Evolutionary conservation across 352 stramenopile species (phyloP).

Genomic region (Globisporangium cederbergense): DNA sequence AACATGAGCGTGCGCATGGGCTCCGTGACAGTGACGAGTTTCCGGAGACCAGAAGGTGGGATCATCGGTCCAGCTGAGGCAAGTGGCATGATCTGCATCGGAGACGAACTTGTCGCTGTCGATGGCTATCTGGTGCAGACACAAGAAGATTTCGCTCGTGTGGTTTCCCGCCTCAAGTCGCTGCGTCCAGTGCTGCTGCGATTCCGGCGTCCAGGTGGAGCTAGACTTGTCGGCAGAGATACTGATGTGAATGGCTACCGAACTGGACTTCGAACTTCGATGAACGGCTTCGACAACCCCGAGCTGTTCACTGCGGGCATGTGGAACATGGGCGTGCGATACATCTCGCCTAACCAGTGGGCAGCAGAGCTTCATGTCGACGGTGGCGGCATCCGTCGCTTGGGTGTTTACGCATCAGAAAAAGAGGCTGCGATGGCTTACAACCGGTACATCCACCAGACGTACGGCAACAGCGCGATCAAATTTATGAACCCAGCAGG

Average conservation of each 20-base stretch:
- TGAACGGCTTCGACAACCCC: constrained; percentile 64
- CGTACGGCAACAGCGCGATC: constrained; percentile 70
- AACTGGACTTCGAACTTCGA: constrained; percentile 59
- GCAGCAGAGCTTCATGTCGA: constrained; percentile 81
- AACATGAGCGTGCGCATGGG: constrained; percentile 87
- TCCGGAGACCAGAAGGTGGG: constrained; percentile 64
- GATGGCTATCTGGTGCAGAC: constrained; percentile 73
- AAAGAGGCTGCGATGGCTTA: constrained; percentile 80
- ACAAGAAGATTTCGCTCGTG: constrained; percentile 78
- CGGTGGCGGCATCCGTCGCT: constrained; percentile 69
- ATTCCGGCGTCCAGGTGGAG: constrained; percentile 59
- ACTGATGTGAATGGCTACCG: constrained; percentile 51
- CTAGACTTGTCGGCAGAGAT: constrained; percentile 32
- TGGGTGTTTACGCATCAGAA: constrained; percentile 69
- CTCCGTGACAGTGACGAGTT: constrained; percentile 80
- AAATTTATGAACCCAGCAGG: constrained; percentile 86
- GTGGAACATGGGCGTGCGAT: constrained; percentile 83
- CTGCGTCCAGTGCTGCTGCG: constrained; percentile 71
- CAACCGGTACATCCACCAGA: constrained; percentile 86
- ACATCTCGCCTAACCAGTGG: constrained; percentile 72
- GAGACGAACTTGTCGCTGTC: constrained; percentile 80
- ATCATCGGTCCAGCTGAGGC: constrained; percentile 81
- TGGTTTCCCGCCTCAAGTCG: constrained; percentile 81
- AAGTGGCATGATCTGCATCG: constrained; percentile 71
- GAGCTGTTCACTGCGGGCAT: constrained; percentile 76